Base-by-base conservation (phyloP, 176 grass and related monocot genomes). In the Neostapfia colusana region DNA sequence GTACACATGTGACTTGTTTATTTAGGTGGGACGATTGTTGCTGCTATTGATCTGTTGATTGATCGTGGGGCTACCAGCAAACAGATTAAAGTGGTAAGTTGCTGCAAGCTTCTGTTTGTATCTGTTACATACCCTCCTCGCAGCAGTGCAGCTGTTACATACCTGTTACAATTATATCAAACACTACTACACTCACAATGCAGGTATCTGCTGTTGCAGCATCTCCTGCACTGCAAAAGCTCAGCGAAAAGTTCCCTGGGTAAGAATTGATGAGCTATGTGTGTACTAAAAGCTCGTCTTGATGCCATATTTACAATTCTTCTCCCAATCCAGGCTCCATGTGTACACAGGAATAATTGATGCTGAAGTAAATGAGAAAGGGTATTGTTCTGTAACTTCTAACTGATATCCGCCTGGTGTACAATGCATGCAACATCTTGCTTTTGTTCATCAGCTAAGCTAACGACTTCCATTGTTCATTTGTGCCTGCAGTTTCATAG, bases 261-360 rank as follows among this genome's bases (percentile, higher is more conserved):
- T 99, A 86, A 85, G 82, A 72, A 59, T 72, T 46, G 17, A 78
- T 58, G 58, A 49, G 18, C 5, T 42, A 31, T 31, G 0, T 83
- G 6, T 53, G 46, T 80, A 62, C 27, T 15, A 44, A 54, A 83
- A 60, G 67, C 66, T 78, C 75, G 15, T 72, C 21, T 46, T 64
- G 45, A 75, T 60, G 14, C 23, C 26, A 8, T 12, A 54, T 25
- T 78, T 67, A 67, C 75, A 67, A 20, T 27, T 67, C 51, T 39
- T 13, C 65, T 39, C 34, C 70, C 23, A 39, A 85, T 84, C 62
- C 85, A 99, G 87, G 85, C 77, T 99, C 65, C 95, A 88, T 34
- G 95, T 99, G 34, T 99, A 99, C 68, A 85, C 95, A 34, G 95
- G 91, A 90, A 95, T 85, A 73, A 88, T 95, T 59, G 95, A 99